Conservation (phyloP, 371 early-diverging fungal species). For the Mucor irregularis region DNA sequence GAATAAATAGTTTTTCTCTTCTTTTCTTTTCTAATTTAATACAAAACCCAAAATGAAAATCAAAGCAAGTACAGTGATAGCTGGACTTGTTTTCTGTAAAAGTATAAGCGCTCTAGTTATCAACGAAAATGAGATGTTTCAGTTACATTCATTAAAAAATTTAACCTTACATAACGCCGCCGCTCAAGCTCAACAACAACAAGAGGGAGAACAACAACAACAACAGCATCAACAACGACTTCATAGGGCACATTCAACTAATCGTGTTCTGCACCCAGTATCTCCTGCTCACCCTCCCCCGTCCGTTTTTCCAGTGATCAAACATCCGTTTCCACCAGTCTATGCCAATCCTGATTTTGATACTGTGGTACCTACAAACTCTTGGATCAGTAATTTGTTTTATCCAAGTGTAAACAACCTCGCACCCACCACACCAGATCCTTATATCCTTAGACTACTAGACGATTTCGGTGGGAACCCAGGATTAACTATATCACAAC, state of each 20-base stretch:
- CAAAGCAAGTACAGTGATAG: background rate
- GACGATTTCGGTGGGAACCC: constrained; percentile 44
- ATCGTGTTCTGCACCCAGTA: background rate
- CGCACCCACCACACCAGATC: constrained; percentile 50
- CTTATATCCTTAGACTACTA: constrained; percentile 43
- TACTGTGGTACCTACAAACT: constrained; percentile 44
- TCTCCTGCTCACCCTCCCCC: background rate
- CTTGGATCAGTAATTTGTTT: constrained; percentile 52
- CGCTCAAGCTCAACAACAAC: too few relatives aligned
- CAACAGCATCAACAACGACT: too few relatives aligned
- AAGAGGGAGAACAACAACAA: too few relatives aligned
- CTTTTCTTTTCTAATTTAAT: background rate
- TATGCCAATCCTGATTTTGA: constrained; percentile 27
- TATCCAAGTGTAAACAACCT: constrained; percentile 38
- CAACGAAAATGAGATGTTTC: background rate
- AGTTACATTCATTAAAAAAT: too few relatives aligned
- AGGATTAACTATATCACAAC: constrained; percentile 43
- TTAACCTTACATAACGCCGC: too few relatives aligned
- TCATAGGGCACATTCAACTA: too few relatives aligned
- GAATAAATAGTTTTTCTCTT: background rate
- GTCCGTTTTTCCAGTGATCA: constrained; percentile 17
- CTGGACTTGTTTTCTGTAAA: background rate
- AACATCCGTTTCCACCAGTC: constrained; percentile 39
- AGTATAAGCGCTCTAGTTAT: background rate
- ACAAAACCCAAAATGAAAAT: constrained; percentile 11